A percentile compares a stretch with the other conserved stretches of the same genome.
phyloP scores from a whole-genome alignment of 2,329 filamentous ascomycete species.

The Exophiala viscosa region DNA sequence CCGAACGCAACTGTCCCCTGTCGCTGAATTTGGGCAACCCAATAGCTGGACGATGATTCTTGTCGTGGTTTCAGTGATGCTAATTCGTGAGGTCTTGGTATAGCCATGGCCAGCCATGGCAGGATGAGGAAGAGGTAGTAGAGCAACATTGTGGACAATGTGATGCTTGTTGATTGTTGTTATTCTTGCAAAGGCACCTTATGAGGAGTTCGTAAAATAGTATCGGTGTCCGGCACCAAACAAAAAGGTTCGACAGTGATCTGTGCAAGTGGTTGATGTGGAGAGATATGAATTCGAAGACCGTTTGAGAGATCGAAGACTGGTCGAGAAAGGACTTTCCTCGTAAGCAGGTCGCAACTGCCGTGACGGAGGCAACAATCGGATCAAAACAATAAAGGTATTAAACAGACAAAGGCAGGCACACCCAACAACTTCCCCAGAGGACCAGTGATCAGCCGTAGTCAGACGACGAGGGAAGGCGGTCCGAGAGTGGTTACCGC shows the following conservation, averaged over 20 bases:
- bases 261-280: neutral
- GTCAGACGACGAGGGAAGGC: conserved; percentile 12
- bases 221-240: neutral
- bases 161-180: neutral
- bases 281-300: neutral
- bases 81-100: conserved; percentile 6
- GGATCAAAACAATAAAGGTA: neutral
- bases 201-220: neutral
- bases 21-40: conserved; percentile 66
- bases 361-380: neutral
- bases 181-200: neutral
- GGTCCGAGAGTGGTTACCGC: neutral
- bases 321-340: neutral
- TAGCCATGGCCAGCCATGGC: conserved; percentile 12
- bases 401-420: neutral
- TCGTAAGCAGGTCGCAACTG: neutral
- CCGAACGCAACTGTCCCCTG: conserved; percentile 64
- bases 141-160: conserved; percentile 10
- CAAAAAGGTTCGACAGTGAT: neutral
- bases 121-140: conserved; percentile 10
- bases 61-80: conserved; percentile 12
- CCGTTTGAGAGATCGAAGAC: neutral
- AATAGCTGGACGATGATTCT: conserved; percentile 50
- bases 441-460: conserved; percentile 10
- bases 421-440: neutral